phyloP scores from a whole-genome alignment of 108 stramenopile genomes.

The Stephanodiscus triporus region DNA sequence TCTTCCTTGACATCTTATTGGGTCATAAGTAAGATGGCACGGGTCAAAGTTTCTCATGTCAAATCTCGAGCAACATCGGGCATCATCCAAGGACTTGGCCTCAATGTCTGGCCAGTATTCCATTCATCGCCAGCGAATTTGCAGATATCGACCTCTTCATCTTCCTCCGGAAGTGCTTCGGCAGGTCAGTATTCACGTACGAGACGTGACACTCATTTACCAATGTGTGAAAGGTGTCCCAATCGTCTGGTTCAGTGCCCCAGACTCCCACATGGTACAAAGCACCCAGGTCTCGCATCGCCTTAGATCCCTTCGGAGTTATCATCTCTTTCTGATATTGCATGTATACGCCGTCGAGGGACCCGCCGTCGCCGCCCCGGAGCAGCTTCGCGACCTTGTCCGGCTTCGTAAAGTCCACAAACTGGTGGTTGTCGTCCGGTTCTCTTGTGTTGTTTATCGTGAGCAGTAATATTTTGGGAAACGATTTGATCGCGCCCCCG shows the following conservation, averaged over 20 bases:
- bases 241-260: constrained; percentile 51
- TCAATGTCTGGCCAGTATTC: constrained; percentile 14
- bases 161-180: constrained; percentile 40
- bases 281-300: constrained; percentile 39
- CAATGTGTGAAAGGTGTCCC: constrained; percentile 47
- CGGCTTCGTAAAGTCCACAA: constrained; percentile 47
- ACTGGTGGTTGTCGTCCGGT: constrained; percentile 26
- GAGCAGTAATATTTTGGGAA: constrained; percentile 46
- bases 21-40: too few relatives aligned
- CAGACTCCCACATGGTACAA: constrained; percentile 44
- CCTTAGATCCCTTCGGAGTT: constrained; percentile 31
- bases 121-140: constrained; percentile 27
- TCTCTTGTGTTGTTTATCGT: constrained; percentile 33
- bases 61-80: too few relatives aligned
- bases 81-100: not conserved
- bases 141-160: constrained; percentile 35
- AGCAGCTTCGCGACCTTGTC: constrained; percentile 28
- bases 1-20: too few relatives aligned
- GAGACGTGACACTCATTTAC: constrained; percentile 52
- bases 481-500: constrained; percentile 7
- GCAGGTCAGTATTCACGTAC: constrained; percentile 46
- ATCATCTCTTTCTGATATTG: constrained; percentile 52
- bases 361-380: constrained; percentile 42
- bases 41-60: too few relatives aligned
- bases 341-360: constrained; percentile 52